A percentile compares a stretch with the other conserved stretches of the same genome.
phyloP scores from a whole-genome alignment of 2,329 filamentous ascomycete genomes.

The Stagonosporopsis vannaccii region DNA sequence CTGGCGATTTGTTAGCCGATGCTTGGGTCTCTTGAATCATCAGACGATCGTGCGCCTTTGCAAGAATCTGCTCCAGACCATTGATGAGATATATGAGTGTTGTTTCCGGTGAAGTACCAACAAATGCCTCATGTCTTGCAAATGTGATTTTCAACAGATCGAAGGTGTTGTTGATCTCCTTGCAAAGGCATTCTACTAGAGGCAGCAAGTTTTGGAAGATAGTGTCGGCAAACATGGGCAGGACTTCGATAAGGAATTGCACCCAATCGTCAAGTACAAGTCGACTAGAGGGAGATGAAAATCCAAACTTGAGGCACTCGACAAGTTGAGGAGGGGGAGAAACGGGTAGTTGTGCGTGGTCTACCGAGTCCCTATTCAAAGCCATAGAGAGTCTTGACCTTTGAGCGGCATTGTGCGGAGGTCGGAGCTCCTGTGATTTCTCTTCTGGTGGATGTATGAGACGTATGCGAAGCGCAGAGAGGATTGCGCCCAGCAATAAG shows the following conservation, averaged over 20 bases:
- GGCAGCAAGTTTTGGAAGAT: constrained; percentile 93
- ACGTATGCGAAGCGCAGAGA: constrained; percentile 73
- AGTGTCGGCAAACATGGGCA: constrained; percentile 82
- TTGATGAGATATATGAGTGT: constrained; percentile 88
- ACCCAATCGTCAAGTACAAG: constrained; percentile 92
- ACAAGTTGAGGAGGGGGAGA: constrained; percentile 74
- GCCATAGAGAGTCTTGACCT: constrained; percentile 42
- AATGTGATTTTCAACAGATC: constrained; percentile 73
- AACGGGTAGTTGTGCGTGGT: constrained; percentile 44
- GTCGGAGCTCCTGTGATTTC: constrained; percentile 30
- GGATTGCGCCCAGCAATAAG: constrained; percentile 78
- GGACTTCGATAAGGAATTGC: constrained; percentile 78
- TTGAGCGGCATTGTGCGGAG: constrained; percentile 28
- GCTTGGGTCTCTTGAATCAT: constrained; percentile 76
- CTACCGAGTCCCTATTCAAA: constrained; percentile 38
- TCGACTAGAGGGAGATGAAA: constrained; percentile 76
- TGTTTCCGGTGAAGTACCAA: constrained; percentile 65
- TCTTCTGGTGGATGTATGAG: constrained; percentile 39
- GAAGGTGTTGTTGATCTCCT: constrained; percentile 77
- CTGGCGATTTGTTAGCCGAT: constrained; percentile 75
- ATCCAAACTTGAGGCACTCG: constrained; percentile 82
- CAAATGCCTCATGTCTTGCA: constrained; percentile 40
- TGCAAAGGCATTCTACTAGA: constrained; percentile 87
- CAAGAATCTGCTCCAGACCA: constrained; percentile 88
- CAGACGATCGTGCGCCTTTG: constrained; percentile 83